These are phyloP conservation scores for Citrullus mucosospermus DNA, from an alignment of 306 rosid genomes.

Conservation along the genomic window DNA sequence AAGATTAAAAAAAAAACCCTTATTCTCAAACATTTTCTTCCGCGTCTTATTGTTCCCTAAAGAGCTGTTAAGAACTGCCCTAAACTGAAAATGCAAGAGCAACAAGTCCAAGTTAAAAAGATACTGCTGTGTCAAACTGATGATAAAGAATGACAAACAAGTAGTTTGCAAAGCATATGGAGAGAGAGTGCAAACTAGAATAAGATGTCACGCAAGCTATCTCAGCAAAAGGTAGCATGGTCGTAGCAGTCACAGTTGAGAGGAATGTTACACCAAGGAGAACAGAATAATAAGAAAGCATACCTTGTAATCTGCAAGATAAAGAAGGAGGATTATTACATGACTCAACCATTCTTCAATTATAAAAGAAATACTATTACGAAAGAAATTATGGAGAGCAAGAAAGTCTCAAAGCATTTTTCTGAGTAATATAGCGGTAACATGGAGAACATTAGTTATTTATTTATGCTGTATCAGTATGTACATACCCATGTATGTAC, in stretches of 20 bases:
- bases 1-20: not conserved
- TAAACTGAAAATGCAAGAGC: not conserved
- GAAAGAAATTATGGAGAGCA: not conserved
- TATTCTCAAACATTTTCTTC: not conserved
- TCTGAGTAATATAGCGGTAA: not conserved
- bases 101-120: not conserved
- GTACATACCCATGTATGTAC: not conserved
- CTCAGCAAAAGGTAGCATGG: not conserved
- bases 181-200: slow-evolving; percentile 6
- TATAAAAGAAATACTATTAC: not conserved
- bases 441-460: not conserved
- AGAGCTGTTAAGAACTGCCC: not conserved
- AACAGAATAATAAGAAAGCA: slow-evolving; percentile 22
- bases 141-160: not conserved
- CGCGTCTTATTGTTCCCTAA: not conserved
- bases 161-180: not conserved
- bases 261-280: slow-evolving; percentile 8
- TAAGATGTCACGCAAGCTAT: not conserved
- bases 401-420: not conserved
- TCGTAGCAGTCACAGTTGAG: slow-evolving; percentile 7
- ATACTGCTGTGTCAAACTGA: not conserved
- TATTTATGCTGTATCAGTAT: not conserved
- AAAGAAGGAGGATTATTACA: not conserved
- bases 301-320: slow-evolving; percentile 93
- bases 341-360: not conserved